Percentiles rank a stretch among this genome's conserved stretches.
Evolutionary conservation across 2,329 filamentous ascomycete genomes (phyloP).

Genomic region (Akanthomyces muscarius): DNA sequence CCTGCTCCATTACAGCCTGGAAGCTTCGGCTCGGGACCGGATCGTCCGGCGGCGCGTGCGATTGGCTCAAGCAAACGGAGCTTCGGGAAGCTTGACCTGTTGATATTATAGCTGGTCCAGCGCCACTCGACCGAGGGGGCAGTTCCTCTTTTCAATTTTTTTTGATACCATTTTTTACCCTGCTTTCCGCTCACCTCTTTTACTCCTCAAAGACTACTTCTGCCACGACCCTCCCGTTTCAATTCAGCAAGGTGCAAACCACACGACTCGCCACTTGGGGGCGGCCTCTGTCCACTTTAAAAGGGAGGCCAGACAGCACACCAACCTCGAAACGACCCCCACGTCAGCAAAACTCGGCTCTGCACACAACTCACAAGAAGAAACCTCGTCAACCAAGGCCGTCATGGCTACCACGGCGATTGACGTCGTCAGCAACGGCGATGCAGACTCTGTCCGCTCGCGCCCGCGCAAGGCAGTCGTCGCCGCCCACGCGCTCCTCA

Average conservation of each 20-base stretch:
- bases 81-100: slow-evolving; percentile 1
- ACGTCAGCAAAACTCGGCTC: not conserved
- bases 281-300: not conserved
- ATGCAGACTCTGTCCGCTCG: slow-evolving; percentile 40
- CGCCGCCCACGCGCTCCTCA: slow-evolving; percentile 26
- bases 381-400: not conserved
- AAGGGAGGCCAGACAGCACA: not conserved
- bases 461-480: slow-evolving; percentile 43
- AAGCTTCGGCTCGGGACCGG: slow-evolving; percentile 6
- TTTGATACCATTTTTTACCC: not conserved
- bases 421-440: slow-evolving; percentile 32
- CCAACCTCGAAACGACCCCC: not conserved
- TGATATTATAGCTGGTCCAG: not conserved
- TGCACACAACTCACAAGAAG: not conserved
- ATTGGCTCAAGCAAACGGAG: not conserved
- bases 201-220: too few relatives aligned
- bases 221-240: not conserved
- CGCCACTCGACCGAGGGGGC: not conserved
- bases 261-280: not conserved
- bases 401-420: slow-evolving; percentile 28
- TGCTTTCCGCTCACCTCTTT: not conserved
- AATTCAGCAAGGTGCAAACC: not conserved
- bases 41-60: not conserved
- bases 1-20: not conserved
- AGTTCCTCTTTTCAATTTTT: not conserved